Conservation (phyloP, 345 rosid species). For the Camelina hispida region DNA sequence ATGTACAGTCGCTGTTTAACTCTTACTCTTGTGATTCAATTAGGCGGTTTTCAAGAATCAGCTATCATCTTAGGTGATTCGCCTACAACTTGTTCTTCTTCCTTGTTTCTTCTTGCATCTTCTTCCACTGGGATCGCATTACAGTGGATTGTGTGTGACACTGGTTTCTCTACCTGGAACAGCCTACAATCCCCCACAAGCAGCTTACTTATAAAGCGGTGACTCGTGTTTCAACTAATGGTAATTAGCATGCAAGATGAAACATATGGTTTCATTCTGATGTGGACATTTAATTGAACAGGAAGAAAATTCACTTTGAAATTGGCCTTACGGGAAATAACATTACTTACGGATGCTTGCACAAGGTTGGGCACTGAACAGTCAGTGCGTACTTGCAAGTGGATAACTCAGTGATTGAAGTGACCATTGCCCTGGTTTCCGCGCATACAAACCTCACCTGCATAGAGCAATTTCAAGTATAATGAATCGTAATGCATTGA, state of each 20-base stretch:
- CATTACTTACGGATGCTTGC: conserved; percentile 90
- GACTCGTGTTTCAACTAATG: background rate
- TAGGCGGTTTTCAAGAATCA: conserved; percentile 44
- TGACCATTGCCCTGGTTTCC: conserved; percentile 88
- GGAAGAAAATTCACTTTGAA: background rate
- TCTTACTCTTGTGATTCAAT: background rate
- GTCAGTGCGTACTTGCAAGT: conserved; percentile 97
- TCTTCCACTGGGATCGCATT: conserved; percentile 62
- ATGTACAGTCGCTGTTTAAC: conserved; percentile 22
- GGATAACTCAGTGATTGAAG: conserved; percentile 88
- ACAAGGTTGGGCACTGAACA: conserved; percentile 75
- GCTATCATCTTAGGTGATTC: conserved; percentile 56
- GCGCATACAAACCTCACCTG: conserved; percentile 98
- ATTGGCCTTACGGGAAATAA: conserved; percentile 13
- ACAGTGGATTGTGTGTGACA: conserved; percentile 86
- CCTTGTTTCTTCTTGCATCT: conserved; percentile 48
- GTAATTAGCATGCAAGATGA: background rate
- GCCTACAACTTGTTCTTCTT: conserved; percentile 43
- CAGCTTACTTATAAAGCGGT: background rate
- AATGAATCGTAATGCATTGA: background rate
- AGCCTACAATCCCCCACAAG: conserved; percentile 52
- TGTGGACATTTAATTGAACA: background rate
- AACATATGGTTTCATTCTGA: background rate
- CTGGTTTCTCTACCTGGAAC: conserved; percentile 93
- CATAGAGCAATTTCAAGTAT: conserved; percentile 31